Base-by-base conservation (phyloP, 495 filamentous ascomycete genomes). In the Hyaloscypha hepaticicola region DNA sequence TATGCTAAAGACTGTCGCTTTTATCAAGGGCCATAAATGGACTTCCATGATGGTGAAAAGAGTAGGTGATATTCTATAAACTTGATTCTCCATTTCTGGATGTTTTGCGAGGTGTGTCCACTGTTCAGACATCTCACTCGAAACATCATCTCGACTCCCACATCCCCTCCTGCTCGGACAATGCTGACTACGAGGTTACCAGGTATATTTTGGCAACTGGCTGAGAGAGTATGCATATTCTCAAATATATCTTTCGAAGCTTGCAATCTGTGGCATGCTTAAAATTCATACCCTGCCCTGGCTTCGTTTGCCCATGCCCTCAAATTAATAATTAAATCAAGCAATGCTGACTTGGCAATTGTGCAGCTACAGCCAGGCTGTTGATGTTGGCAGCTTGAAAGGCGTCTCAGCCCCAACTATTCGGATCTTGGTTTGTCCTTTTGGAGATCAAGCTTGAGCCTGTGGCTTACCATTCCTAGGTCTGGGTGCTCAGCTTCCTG, bases 131-230 rank as follows among this genome's bases (percentile, higher is more conserved):
- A n/a, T n/a, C n/a, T n/a, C n/a, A n/a, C n/a, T n/a, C n/a, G n/a
- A n/a, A n/a, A n/a, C n/a, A n/a, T n/a, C n/a, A n/a, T n/a, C n/a
- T n/a, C n/a, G n/a, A n/a, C n/a, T n/a, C n/a, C n/a, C n/a, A n/a
- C n/a, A n/a, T n/a, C n/a, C n/a, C n/a, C n/a, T n/a, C n/a, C n/a
- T n/a, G n/a, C n/a, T n/a, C n/a, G n/a, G n/a, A n/a, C n/a, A n/a
- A n/a, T n/a, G n/a, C n/a, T n/a, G n/a, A n/a, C n/a, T n/a, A n/a
- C n/a, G n/a, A n/a, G n/a, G n/a, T n/a, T n/a, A n/a, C n/a, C n/a
- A n/a, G n/a, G n/a, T 92, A 7, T 97, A 97, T 76, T 98, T 97
- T 81, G 94, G 94, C 25, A 90, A 90, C 73, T 90, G 87, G 86
- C 77, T 89, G 14, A 77, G 87, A 52, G 87, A 90, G 71, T 89